A percentile compares a stretch with the other conserved stretches of the same genome.
Conservation (phyloP, 352 stramenopile genomes). For the Globisporangium perplexum region DNA sequence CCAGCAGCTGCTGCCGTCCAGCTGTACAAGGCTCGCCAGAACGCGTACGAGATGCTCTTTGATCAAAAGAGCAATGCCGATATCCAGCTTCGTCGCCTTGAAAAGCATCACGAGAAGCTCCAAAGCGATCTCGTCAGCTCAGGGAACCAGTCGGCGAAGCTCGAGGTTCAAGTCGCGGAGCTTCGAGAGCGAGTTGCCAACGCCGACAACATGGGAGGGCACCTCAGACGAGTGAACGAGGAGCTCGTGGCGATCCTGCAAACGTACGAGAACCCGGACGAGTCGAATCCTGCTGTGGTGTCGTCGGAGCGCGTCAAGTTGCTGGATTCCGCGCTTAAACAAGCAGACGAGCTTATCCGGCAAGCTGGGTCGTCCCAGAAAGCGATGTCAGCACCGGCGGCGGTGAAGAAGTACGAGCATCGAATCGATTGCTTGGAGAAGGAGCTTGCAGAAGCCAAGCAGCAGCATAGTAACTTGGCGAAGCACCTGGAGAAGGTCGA, state of each 20-base stretch:
- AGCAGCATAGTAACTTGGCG: constrained; percentile 37
- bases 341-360: constrained; percentile 44
- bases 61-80: constrained; percentile 50
- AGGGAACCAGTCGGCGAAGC: constrained; percentile 36
- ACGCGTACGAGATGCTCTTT: constrained; percentile 53
- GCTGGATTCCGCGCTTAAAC: constrained; percentile 40
- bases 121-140: constrained; percentile 38
- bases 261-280: constrained; percentile 46
- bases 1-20: constrained; percentile 42
- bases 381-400: constrained; percentile 28
- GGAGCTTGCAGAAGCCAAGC: constrained; percentile 29
- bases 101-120: constrained; percentile 46
- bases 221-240: constrained; percentile 48
- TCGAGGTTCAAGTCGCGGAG: constrained; percentile 39
- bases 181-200: constrained; percentile 36
- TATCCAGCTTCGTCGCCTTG: constrained; percentile 37
- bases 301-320: constrained; percentile 28
- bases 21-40: constrained; percentile 49
- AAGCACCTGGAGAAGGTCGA: constrained; percentile 66
- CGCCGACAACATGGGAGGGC: constrained; percentile 28
- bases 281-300: constrained; percentile 19
- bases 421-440: constrained; percentile 48
- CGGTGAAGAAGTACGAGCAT: constrained; percentile 36
- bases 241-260: constrained; percentile 61
- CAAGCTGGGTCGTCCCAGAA: constrained; percentile 30